These are phyloP conservation scores for Imleria badia DNA, from an alignment of 768 basidiomycete genomes.

Conservation along the genomic window DNA sequence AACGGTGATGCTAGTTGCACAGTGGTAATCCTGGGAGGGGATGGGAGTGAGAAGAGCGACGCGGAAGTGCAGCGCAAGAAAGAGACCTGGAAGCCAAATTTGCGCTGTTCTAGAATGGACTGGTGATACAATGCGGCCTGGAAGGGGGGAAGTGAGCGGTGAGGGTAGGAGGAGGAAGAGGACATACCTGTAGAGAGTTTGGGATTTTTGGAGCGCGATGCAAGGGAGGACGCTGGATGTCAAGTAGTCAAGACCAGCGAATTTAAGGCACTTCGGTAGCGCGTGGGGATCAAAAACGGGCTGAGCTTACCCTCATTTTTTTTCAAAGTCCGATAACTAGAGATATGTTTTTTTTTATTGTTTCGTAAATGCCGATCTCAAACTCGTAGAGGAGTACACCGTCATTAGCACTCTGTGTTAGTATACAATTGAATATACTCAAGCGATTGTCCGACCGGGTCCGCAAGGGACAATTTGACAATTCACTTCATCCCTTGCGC, in stretches of 20 bases:
- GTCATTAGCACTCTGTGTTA: too few relatives aligned
- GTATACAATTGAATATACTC: background rate
- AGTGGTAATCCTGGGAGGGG: constrained; percentile 52
- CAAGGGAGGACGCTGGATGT: constrained; percentile 32
- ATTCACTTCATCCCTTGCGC: constrained; percentile 23
- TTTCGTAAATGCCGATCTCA: constrained; percentile 29
- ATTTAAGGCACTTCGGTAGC: constrained; percentile 43
- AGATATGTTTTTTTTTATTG: constrained; percentile 17
- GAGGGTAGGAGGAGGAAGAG: constrained; percentile 14
- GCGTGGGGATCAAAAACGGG: constrained; percentile 39
- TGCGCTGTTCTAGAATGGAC: constrained; percentile 73
- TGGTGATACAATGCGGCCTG: constrained; percentile 79
- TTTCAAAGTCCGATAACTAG: constrained; percentile 34
- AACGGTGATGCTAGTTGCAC: constrained; percentile 63
- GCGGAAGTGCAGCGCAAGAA: constrained; percentile 13
- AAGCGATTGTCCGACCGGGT: constrained; percentile 15
- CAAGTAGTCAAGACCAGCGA: constrained; percentile 34
- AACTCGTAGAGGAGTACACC: too few relatives aligned
- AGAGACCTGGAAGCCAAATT: constrained; percentile 69
- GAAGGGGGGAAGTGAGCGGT: constrained; percentile 17
- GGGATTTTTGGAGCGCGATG: constrained; percentile 31
- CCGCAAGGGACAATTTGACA: constrained; percentile 17
- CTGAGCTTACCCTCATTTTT: constrained; percentile 35
- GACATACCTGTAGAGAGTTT: constrained; percentile 46
- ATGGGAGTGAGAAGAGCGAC: constrained; percentile 26